Conservation (phyloP, 805 yeast genomes). For the Ogataea saltuana region DNA sequence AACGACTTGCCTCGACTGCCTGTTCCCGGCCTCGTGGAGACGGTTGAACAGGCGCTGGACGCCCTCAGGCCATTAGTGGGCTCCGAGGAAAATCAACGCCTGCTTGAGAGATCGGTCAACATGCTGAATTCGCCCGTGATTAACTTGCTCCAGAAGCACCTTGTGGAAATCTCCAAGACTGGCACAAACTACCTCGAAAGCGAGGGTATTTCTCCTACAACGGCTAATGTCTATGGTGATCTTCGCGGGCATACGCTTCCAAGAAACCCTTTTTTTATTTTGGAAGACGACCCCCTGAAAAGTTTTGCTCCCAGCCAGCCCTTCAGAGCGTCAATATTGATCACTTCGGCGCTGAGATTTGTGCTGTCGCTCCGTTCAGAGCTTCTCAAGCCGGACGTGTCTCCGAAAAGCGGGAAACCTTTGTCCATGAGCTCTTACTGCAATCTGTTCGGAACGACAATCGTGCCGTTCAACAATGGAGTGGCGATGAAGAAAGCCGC, state of each 20-base stretch:
- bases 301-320: constrained; percentile 60
- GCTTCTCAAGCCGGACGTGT: constrained; percentile 55
- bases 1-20: constrained; percentile 56
- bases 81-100: constrained; percentile 48
- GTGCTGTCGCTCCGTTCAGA: constrained; percentile 57
- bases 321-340: constrained; percentile 65
- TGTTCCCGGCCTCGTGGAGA: constrained; percentile 54
- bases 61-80: constrained; percentile 63
- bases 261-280: constrained; percentile 71
- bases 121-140: constrained; percentile 48
- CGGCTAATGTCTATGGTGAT: constrained; percentile 64
- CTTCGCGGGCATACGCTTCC: constrained; percentile 69
- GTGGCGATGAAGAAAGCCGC: constrained; percentile 40
- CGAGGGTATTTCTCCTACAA: constrained; percentile 44
- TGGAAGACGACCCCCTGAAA: constrained; percentile 73
- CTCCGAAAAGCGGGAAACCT: constrained; percentile 50
- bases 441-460: constrained; percentile 68
- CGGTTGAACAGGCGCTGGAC: constrained; percentile 52
- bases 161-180: constrained; percentile 44
- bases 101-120: constrained; percentile 44
- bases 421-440: constrained; percentile 69
- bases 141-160: constrained; percentile 52
- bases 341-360: constrained; percentile 67
- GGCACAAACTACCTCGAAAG: constrained; percentile 57
- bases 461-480: constrained; percentile 48